A percentile compares a stretch with the other conserved stretches of the same genome.
Conservation (phyloP, 139 green algal genomes). For the Volvox reticuliferus region DNA sequence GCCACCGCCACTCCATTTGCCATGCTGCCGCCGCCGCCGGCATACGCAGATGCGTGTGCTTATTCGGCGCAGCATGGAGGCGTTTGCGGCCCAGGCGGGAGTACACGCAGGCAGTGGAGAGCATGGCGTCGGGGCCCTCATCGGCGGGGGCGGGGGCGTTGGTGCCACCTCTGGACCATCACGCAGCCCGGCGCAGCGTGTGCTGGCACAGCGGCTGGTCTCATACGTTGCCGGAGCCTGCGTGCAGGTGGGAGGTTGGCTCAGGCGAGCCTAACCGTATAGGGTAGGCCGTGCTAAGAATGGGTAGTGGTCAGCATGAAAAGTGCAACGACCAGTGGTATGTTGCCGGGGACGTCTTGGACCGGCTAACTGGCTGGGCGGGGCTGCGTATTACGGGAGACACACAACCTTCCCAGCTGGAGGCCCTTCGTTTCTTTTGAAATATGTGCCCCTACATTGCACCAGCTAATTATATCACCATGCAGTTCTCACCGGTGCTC, state of each 20-base stretch:
- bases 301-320: too few species aligned
- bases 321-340: too few species aligned
- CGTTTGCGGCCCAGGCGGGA: background rate
- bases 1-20: background rate
- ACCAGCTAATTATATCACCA: too few species aligned
- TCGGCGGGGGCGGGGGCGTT: background rate
- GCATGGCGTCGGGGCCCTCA: background rate
- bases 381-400: too few species aligned
- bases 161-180: background rate
- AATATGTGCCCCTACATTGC: too few species aligned
- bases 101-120: background rate
- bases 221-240: background rate
- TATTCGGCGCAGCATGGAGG: background rate
- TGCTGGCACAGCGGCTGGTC: conserved; percentile 43
- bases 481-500: too few species aligned
- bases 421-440: too few species aligned
- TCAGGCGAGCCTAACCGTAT: too few species aligned
- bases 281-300: too few species aligned
- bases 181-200: background rate
- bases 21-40: background rate
- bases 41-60: conserved; percentile 17
- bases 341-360: too few species aligned
- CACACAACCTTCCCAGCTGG: too few species aligned
- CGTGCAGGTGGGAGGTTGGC: conserved; percentile 21
- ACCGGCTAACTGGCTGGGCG: too few species aligned